Evolutionary conservation across 176 grass and related monocot genomes (phyloP).

Genomic region (Aegilops umbellulata): DNA sequence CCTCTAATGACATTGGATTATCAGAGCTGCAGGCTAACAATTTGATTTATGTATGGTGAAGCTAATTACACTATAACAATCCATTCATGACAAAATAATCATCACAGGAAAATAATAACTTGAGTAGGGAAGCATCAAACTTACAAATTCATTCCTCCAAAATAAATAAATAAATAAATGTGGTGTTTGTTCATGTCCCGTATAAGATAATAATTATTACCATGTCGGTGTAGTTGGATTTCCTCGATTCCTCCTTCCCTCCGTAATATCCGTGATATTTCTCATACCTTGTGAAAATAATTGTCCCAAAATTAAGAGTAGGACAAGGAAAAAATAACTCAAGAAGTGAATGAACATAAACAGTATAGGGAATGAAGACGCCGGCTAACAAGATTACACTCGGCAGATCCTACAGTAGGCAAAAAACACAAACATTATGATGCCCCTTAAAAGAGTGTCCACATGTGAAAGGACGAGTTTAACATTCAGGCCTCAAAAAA

Average conservation of each 20-base stretch:
- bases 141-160: not conserved
- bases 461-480: not conserved
- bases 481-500: not conserved
- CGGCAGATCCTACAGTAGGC: not conserved
- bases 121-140: not conserved
- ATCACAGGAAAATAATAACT: not conserved
- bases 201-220: slow-evolving; percentile 38
- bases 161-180: not conserved
- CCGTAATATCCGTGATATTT: slow-evolving; percentile 90
- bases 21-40: not conserved
- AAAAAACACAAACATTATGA: not conserved
- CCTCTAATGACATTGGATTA: not conserved
- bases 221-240: slow-evolving; percentile 94
- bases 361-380: not conserved
- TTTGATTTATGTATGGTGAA: not conserved
- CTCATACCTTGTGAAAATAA: slow-evolving; percentile 72
- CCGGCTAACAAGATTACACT: slow-evolving; percentile 2
- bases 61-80: not conserved
- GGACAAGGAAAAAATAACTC: slow-evolving; percentile 1
- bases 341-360: not conserved
- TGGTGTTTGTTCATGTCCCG: not conserved
- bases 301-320: slow-evolving; percentile 17
- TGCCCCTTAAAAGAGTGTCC: not conserved
- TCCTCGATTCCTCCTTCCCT: slow-evolving; percentile 91
- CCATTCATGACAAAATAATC: not conserved